A percentile compares a stretch with the other conserved stretches of the same genome.
phyloP scores from a whole-genome alignment of 2,329 filamentous ascomycete species.

The Nigrospora oryzae region DNA sequence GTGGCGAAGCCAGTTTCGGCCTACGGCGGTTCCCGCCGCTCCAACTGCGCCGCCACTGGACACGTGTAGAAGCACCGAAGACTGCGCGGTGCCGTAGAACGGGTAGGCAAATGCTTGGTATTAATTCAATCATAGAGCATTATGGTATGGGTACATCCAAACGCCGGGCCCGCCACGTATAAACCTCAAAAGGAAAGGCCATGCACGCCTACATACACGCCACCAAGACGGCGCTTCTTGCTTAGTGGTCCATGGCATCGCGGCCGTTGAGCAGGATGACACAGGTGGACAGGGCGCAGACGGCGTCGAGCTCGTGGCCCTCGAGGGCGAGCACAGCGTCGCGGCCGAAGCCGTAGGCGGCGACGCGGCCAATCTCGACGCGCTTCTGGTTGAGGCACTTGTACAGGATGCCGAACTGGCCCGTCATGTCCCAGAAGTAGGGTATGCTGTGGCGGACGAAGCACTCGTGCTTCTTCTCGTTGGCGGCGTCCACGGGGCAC shows the following conservation, averaged over 20 bases:
- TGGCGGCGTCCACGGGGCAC: conserved; percentile 17
- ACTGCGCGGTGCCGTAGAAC: too few species aligned
- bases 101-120: not conserved
- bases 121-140: conserved; percentile 5
- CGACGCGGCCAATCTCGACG: conserved; percentile 19
- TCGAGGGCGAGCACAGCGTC: conserved; percentile 21
- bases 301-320: conserved; percentile 19
- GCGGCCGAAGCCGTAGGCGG: conserved; percentile 20
- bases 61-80: too few species aligned
- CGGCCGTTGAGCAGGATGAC: conserved; percentile 22
- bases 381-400: conserved; percentile 24
- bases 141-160: too few species aligned
- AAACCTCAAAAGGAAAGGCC: too few species aligned
- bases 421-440: conserved; percentile 27
- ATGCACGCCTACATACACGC: too few species aligned
- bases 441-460: conserved; percentile 22
- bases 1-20: too few species aligned
- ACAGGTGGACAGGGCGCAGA: conserved; percentile 19
- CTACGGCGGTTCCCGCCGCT: too few species aligned
- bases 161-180: too few species aligned
- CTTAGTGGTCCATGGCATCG: conserved; percentile 22
- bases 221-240: not conserved
- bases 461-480: conserved; percentile 20
- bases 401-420: conserved; percentile 19
- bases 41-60: too few species aligned